Base-by-base conservation (phyloP, 805 yeast species). In the Millerozyma miso region DNA sequence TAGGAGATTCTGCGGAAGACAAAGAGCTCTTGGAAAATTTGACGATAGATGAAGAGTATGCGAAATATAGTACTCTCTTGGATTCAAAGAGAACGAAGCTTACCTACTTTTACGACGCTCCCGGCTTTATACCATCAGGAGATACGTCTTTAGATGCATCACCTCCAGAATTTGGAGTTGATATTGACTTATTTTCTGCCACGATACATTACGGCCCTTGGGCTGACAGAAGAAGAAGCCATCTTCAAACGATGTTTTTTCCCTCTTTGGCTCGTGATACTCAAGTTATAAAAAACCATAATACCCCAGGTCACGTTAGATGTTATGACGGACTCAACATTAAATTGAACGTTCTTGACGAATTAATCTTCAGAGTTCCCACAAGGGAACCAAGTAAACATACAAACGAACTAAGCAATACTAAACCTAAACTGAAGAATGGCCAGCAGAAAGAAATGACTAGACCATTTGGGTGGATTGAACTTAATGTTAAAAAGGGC, bases 381-480 rank as follows among this genome's bases (percentile, higher is more conserved):
- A 80, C 86, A 13, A 69, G 97, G 44, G 99, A 93, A 58, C 66
- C 76, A 29, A 85, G 95, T 49, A 90, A 90, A 59, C 93, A 88
- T 58, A 63, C 60, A 39, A 69, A 59, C 14, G 50, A 54, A 3
- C 34, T 64, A 19, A 52, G 47, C 33, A 43, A 43, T 46, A 45
- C 45, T 19, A 39, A 45, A 14, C 29, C 20, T 7, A 38, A 42
- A 31, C 40, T 29, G 8, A 20, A 26, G 23, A 38, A 40, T 17
- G 43, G 41, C 6, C 43, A 35, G 8, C 19, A 47, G 3, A 37
- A 47, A 3, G 48, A 49, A 36, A 35, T 62, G 4, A 56, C 69
- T 2, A 69, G 93, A 38, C 85, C 96, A 1, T 93, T 85, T 67
- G 98, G 97, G 0, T 93, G 99, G 99, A 47, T 93, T 3, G 97